Evolutionary conservation across 768 basidiomycete genomes (phyloP).

Genomic region (Calocybe cyanea): DNA sequence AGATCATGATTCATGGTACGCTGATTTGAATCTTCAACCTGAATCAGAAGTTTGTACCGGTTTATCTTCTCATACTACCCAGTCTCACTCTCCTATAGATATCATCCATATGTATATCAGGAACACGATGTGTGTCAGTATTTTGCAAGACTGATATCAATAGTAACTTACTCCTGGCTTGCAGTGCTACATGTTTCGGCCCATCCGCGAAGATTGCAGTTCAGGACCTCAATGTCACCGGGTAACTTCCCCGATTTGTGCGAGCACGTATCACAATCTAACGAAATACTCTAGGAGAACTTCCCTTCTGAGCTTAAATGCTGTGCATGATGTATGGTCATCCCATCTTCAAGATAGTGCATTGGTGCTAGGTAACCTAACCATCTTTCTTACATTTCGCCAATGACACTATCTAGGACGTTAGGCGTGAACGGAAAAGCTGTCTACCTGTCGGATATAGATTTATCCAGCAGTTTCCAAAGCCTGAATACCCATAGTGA

Average conservation of each 20-base stretch:
- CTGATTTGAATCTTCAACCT: constrained; percentile 39
- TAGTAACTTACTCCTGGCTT: neutral
- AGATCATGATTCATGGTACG: constrained; percentile 29
- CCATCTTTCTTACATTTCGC: neutral
- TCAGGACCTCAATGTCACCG: constrained; percentile 35
- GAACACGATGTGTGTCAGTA: constrained; percentile 46
- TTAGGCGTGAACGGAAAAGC: constrained; percentile 53
- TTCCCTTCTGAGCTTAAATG: constrained; percentile 32
- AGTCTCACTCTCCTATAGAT: constrained; percentile 29
- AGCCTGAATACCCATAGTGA: constrained; percentile 55
- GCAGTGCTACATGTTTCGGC: constrained; percentile 57
- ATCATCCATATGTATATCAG: constrained; percentile 48
- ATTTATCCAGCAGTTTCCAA: constrained; percentile 28
- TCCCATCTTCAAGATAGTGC: constrained; percentile 45
- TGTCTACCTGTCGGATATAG: constrained; percentile 49
- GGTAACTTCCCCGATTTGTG: constrained; percentile 24
- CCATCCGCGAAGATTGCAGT: constrained; percentile 47
- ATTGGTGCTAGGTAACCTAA: constrained; percentile 48
- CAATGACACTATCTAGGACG: neutral
- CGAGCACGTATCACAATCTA: constrained; percentile 5
- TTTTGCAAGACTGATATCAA: neutral
- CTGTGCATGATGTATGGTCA: constrained; percentile 53
- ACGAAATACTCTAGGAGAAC: constrained; percentile 25
- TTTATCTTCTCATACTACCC: neutral
- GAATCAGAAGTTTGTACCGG: constrained; percentile 30